phyloP scores from a whole-genome alignment of 192 early-diverging fungal species.

The Podochytrium sp. region DNA sequence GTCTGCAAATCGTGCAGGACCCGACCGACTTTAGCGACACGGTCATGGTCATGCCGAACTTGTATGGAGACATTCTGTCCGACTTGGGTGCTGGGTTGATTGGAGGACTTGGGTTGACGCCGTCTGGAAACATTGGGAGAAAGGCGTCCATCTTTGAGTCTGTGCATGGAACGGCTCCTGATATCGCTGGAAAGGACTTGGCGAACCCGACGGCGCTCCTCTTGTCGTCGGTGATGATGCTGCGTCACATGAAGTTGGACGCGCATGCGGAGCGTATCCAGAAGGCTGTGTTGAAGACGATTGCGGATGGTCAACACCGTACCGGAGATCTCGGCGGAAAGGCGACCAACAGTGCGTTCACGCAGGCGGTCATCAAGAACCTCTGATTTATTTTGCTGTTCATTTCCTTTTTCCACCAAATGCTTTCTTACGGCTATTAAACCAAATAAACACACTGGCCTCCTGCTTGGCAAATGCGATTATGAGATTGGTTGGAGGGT shows the following conservation, averaged over 20 bases:
- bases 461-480: too few species aligned
- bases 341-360: slow-evolving; percentile 90
- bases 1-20: slow-evolving; percentile 94
- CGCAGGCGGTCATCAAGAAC: slow-evolving; percentile 79
- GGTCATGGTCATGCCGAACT: slow-evolving; percentile 99
- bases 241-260: slow-evolving; percentile 92
- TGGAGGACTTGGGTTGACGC: slow-evolving; percentile 96
- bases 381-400: slow-evolving; percentile 34
- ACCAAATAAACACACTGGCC: too few species aligned
- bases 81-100: slow-evolving; percentile 98
- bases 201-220: slow-evolving; percentile 96
- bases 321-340: slow-evolving; percentile 94
- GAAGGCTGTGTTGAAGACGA: slow-evolving; percentile 87
- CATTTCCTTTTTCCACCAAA: not conserved
- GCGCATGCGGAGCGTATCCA: slow-evolving; percentile 84
- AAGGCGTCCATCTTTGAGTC: slow-evolving; percentile 98
- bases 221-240: slow-evolving; percentile 96
- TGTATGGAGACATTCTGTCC: slow-evolving; percentile 99
- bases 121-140: slow-evolving; percentile 97
- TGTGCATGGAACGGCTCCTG: slow-evolving; percentile 88
- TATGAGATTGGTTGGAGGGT: too few species aligned
- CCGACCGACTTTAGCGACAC: slow-evolving; percentile 85
- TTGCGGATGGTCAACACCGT: slow-evolving; percentile 87
- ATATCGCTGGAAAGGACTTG: slow-evolving; percentile 96
- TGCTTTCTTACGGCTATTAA: too few species aligned